Base-by-base conservation (phyloP, 2,329 filamentous ascomycete species). In the Eutypella sp. region DNA sequence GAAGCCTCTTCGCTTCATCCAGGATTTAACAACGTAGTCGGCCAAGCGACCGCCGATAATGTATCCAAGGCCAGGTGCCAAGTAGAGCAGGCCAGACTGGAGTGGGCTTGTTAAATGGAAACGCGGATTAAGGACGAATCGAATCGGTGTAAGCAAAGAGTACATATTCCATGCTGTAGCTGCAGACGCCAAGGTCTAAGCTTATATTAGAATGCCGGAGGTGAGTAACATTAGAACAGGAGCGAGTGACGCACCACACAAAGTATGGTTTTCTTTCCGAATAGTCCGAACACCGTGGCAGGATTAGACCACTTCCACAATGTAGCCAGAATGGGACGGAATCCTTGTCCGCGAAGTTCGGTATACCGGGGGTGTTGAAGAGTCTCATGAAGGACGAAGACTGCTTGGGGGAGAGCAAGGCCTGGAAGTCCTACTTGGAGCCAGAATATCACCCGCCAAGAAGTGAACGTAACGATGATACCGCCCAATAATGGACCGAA, bases 91-190 rank as follows among this genome's bases (percentile, higher is more conserved):
- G 0, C 81, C 82, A 0, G 75, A 77, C 57, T 85, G 77, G 19
- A 87, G 73, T 0, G 85, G 83, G 0, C 73, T 73, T 0, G 74
- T 76, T 13, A 88, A 73, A 44, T 78, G 57, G 67, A 87, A 87
- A 44, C 84, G 79, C 0, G 84, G 84, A 56, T 87, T 87, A 16
- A 88, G 71, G 11, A 87, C 78, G 56, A 85, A 86, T 22, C 83
- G 79, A 48, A 87, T 86, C 0, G 79, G 80, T 0, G 82, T 86
- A 7, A 86, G 70, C 1, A 87, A 73, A 3, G 74, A 75, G 63
- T 87, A 87, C 67, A 86, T 85, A 29, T 29, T 29, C 25, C 25
- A 29, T 13, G 13, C 25, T 7, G 13, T 7, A 7, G 25, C 25
- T 29, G 25, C 7, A 29, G 25, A 29, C 7, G 25, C 25, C 25